Evolutionary conservation across 2,329 filamentous ascomycete species (phyloP).

Genomic region (Corinectria fuckeliana): DNA sequence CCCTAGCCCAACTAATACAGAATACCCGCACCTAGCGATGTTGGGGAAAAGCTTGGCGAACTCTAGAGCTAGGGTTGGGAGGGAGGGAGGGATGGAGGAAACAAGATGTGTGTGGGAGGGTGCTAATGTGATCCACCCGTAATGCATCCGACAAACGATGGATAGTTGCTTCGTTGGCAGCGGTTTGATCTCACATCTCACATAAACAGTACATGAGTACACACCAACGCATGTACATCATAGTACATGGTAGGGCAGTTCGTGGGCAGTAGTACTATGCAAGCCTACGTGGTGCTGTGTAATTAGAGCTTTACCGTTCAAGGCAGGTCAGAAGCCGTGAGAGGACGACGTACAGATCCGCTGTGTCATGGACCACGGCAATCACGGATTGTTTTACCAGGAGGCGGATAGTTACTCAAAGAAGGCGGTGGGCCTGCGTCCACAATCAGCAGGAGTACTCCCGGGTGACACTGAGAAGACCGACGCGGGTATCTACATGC

Average conservation of each 20-base stretch:
- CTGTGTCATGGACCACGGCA: too few relatives aligned
- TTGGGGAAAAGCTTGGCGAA: conserved; percentile 14
- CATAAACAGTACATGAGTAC: too few relatives aligned
- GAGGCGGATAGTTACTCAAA: neutral
- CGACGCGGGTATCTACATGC: too few relatives aligned
- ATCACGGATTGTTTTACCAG: neutral
- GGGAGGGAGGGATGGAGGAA: neutral
- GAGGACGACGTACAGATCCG: neutral
- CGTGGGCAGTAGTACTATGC: neutral
- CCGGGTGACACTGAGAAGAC: too few relatives aligned
- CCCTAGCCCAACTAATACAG: neutral
- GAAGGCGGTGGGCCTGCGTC: neutral
- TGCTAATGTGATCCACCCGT: neutral
- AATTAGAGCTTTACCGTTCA: conserved; percentile 4
- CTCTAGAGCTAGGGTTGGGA: conserved; percentile 13
- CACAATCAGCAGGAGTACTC: too few relatives aligned
- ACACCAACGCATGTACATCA: too few relatives aligned
- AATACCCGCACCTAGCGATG: conserved; percentile 2
- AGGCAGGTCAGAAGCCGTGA: conserved; percentile 4
- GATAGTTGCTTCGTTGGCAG: neutral
- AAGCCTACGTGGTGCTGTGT: neutral
- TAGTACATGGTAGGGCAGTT: too few relatives aligned
- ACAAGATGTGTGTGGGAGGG: neutral
- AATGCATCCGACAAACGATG: neutral
- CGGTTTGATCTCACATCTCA: neutral